These are phyloP conservation scores for Symbiodinium pilosum DNA, from an alignment of 73 alveolate species.

Conservation along the genomic window DNA sequence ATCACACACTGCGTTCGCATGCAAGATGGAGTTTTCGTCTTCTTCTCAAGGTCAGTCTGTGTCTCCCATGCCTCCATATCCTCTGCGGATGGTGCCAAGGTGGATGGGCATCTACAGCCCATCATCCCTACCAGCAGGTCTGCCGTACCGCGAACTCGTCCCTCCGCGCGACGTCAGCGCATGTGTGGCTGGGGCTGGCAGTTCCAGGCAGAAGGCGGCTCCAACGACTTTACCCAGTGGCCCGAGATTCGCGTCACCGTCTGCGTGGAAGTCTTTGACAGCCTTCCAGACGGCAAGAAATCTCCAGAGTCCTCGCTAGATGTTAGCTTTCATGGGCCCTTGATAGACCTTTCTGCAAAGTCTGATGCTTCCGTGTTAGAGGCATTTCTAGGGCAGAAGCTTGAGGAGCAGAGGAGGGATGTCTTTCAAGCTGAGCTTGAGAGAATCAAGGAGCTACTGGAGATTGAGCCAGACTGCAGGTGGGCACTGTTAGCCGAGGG, in stretches of 20 bases:
- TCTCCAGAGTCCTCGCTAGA: background rate
- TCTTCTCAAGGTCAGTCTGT: conserved; percentile 44
- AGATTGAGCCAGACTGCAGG: conserved; percentile 86
- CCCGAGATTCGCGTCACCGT: background rate
- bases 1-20: conserved; percentile 34
- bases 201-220: background rate
- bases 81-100: background rate
- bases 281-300: conserved; percentile 7
- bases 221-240: too few relatives aligned
- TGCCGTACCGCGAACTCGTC: conserved; percentile 27
- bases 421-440: background rate
- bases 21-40: conserved; percentile 20
- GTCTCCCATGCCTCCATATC: background rate
- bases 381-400: background rate
- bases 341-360: background rate
- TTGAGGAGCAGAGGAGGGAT: background rate
- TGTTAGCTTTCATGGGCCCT: background rate
- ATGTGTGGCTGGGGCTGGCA: conserved; percentile 57
- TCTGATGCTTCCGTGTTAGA: background rate
- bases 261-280: background rate
- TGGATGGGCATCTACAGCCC: conserved; percentile 11
- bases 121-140: background rate
- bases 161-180: background rate
- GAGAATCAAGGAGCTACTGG: conserved; percentile 55
- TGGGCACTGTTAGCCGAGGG: conserved; percentile 74